Evolutionary conservation across 495 filamentous ascomycete genomes (phyloP), one percentile per base, ranked within the genome.

Genomic region (Astrocystis sublimbata): DNA sequence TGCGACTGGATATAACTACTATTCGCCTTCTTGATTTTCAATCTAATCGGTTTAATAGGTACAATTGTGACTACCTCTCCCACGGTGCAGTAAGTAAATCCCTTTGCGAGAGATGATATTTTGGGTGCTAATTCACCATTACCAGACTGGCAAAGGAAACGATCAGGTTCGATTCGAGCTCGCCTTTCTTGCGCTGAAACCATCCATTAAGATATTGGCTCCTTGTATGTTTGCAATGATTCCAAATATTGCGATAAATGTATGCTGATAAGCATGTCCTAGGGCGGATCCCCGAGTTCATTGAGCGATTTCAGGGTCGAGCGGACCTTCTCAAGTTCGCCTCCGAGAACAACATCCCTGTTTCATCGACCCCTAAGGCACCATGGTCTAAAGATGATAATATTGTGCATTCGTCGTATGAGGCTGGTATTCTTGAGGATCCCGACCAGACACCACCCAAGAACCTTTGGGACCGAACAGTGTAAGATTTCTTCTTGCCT

Each of bases 321-420:
- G 86, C 91, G 68, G 91, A 93, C 71, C 86, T 98, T 38, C 89
- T 98, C 65, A 87, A 92, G 74, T 97, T 93, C 69, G 94, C 93
- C 63, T 81, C 78, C 12, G 72, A 88, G 74, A 86, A 84, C 68
- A 85, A 85, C 67, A 93, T 97, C 60, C 92, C 93, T 31, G 92
- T 97, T 63, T 89, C 87, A 45, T 90, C 87, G 64, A 93, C 91
- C 69, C 75, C 76, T 62, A 96, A 96, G 83, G 82, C 86, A 77
- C 92, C 92, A 50, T 96, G 88, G 88, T 85, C 79, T 66, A 90
- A 89, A 86, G 92, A 96, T 65, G 91, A 91, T 76, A 97, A 96
- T 80, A 78, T 94, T 61, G 92, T 92, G 23, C 93, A 97, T 76
- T 96, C 92, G 84, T 85, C 79, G 49, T 97, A 96, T 72, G 92